Base-by-base conservation (phyloP, 2,329 filamentous ascomycete genomes). In the Fusarium sp. region DNA sequence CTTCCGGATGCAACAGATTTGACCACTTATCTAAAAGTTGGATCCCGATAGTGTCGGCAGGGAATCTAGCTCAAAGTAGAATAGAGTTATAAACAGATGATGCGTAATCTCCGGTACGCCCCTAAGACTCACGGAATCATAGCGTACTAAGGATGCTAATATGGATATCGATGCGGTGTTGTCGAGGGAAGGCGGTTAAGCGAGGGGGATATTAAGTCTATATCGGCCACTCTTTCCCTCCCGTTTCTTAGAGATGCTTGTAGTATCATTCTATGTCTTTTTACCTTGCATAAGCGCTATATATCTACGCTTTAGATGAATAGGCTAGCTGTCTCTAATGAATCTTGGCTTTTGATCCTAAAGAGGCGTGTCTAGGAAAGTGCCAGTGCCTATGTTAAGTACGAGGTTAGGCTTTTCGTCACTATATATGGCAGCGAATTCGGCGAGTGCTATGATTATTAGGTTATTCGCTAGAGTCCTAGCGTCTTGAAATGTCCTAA, bases 181-280 rank as follows among this genome's bases (percentile, higher is more conserved):
- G 27, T 67, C 64, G 50, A 67, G n/a, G 18, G 64, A 18, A 7
- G 64, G 64, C 14, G 27, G 20, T 8, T 56, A 8, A 23, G 56
- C n/a, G 14, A 67, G 48, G n/a, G 64, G 60, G 27, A 62, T 58
- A 43, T 67, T 57, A 23, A 67, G 56, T 30, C 64, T 67, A n/a
- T 45, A 67, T 18, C 27, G 30, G 10, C 64, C n/a, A 54, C 35
- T 14, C n/a, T 62, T 48, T n/a, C 35, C 59, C 16, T 23, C 64
- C 9, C 13, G 18, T 43, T 18, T 43, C n/a, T 27, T 30, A 18
- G 34, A 11, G 23, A 35, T 14, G 23, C 64, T 45, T 45, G 45
- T 43, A 16, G 10, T 45, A 20, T 62, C 57, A 27, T 67, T 27
- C 64, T 57, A 67, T 7, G 23, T 56, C 11, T 20, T 67, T 32